These are phyloP conservation scores for Candida mesenterica DNA, from an alignment of 1,139 yeast species.

Conservation along the genomic window DNA sequence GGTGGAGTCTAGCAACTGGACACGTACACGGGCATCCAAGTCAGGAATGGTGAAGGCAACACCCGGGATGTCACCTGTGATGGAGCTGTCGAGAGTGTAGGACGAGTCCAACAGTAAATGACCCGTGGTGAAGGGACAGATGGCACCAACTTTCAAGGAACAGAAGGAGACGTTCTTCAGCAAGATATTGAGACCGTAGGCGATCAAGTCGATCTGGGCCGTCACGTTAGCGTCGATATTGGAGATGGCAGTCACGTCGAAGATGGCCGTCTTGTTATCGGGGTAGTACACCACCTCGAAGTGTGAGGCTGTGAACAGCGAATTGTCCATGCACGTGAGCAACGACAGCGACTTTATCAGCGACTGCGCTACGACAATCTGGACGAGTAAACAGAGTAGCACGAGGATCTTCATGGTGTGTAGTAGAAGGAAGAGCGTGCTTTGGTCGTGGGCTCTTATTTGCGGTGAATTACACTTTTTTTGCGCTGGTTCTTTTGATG, in stretches of 20 bases:
- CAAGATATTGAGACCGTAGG: conserved; percentile 78
- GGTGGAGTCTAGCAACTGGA: conserved; percentile 54
- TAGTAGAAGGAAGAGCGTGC: too few relatives aligned
- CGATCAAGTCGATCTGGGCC: conserved; percentile 67
- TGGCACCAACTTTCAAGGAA: conserved; percentile 44
- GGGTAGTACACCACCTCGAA: conserved; percentile 79
- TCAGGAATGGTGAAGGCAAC: conserved; percentile 91
- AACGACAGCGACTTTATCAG: conserved; percentile 64
- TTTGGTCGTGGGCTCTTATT: too few relatives aligned
- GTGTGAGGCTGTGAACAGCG: conserved; percentile 83
- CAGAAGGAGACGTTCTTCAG: conserved; percentile 63
- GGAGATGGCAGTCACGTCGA: conserved; percentile 76
- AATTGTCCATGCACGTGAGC: conserved; percentile 88
- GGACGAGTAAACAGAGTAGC: background rate
- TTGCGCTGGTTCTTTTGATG: too few relatives aligned
- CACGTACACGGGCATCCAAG: conserved; percentile 86
- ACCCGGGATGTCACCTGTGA: conserved; percentile 63
- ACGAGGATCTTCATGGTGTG: background rate
- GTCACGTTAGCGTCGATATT: conserved; percentile 72
- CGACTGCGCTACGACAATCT: background rate
- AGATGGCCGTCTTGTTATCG: conserved; percentile 55
- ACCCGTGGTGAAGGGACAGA: conserved; percentile 91
- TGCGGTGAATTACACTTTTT: too few relatives aligned
- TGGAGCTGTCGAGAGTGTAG: conserved; percentile 40
- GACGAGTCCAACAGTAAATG: conserved; percentile 70